These are phyloP conservation scores for Mortierella sp. DNA, from an alignment of 371 early-diverging fungal genomes.

Conservation along the genomic window DNA sequence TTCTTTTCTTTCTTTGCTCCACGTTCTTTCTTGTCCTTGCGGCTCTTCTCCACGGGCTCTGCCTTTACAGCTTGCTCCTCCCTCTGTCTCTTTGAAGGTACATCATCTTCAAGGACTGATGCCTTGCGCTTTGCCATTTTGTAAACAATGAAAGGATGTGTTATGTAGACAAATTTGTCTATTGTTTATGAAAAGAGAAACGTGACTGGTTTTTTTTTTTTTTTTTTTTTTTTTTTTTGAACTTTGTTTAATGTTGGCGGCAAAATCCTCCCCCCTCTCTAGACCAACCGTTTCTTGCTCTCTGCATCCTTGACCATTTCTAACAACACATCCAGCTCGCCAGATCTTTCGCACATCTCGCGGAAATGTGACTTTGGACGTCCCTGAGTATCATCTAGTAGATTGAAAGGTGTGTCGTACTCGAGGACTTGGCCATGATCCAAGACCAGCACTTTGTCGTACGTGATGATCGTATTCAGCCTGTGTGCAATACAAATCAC, in stretches of 20 bases:
- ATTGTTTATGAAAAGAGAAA: background rate
- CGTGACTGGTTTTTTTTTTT: background rate
- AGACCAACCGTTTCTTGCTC: background rate
- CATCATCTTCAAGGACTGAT: too few species aligned
- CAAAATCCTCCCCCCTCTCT: constrained; percentile 4
- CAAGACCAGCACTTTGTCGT: constrained; percentile 82
- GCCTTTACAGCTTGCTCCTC: background rate
- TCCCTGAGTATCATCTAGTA: constrained; percentile 23
- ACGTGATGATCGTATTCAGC: constrained; percentile 82
- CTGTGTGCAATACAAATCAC: constrained; percentile 78
- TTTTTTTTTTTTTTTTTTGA: background rate
- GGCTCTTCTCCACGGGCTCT: constrained; percentile 18
- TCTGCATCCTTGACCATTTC: constrained; percentile 55
- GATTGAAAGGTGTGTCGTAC: constrained; percentile 64
- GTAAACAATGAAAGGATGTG: too few species aligned
- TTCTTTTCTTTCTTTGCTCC: background rate
- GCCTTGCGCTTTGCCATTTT: too few species aligned
- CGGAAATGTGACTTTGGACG: constrained; percentile 61
- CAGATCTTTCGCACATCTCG: constrained; percentile 74
- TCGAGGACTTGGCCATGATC: constrained; percentile 71
- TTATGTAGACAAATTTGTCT: too few species aligned
- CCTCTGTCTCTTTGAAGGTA: background rate
- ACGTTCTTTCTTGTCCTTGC: constrained; percentile 3
- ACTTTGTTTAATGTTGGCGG: too few species aligned
- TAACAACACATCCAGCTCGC: constrained; percentile 69